Percentiles rank a stretch among this genome's conserved stretches.
Evolutionary conservation across 805 yeast species (phyloP).

Genomic region (Kazachstania kunashirensis): DNA sequence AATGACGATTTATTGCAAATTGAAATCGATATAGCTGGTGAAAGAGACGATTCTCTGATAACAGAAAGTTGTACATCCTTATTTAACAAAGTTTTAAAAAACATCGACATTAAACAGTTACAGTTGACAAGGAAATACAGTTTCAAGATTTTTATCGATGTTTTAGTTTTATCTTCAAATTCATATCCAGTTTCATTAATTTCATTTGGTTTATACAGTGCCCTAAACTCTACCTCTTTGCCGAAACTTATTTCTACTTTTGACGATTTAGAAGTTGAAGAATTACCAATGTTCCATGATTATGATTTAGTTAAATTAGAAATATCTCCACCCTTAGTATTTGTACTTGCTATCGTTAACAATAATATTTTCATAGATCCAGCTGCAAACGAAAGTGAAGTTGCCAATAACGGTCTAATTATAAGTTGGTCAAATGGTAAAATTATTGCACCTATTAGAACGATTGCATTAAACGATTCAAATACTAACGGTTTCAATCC

Average conservation of each 20-base stretch:
- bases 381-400: conserved; percentile 77
- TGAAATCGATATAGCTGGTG: conserved; percentile 73
- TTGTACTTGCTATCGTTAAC: conserved; percentile 71
- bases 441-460: conserved; percentile 63
- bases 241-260: conserved; percentile 65
- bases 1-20: conserved; percentile 52
- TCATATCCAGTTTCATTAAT: conserved; percentile 75
- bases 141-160: conserved; percentile 70
- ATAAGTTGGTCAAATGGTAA: conserved; percentile 61
- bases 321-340: conserved; percentile 53
- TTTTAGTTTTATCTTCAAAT: conserved; percentile 63
- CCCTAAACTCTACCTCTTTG: conserved; percentile 65
- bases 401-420: conserved; percentile 73
- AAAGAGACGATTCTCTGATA: conserved; percentile 68
- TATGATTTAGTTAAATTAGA: conserved; percentile 61
- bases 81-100: conserved; percentile 30
- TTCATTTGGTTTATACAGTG: conserved; percentile 73
- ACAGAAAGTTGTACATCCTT: conserved; percentile 55
- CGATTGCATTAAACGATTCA: conserved; percentile 46
- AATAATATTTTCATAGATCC: conserved; percentile 68
- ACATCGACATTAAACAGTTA: conserved; percentile 42
- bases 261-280: conserved; percentile 61
- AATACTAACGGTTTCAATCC: conserved; percentile 48
- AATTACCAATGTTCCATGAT: conserved; percentile 84
- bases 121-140: conserved; percentile 65